Percentiles rank a stretch among this genome's conserved stretches.
phyloP scores from a whole-genome alignment of 768 basidiomycete genomes.

The Rickenella mellea region DNA sequence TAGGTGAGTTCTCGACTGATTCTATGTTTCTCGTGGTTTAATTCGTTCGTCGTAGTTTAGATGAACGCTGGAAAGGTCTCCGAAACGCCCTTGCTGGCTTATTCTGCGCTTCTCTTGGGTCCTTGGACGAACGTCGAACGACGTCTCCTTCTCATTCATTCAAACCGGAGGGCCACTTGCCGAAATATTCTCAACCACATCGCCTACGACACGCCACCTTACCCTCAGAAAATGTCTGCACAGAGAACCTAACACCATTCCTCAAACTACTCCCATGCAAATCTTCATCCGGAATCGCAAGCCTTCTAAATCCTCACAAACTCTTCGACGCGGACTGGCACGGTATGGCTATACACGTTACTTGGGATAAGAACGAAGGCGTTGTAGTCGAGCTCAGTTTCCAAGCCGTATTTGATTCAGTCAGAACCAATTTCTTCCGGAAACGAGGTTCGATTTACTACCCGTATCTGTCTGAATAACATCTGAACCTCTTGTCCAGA shows the following conservation, averaged over 20 bases:
- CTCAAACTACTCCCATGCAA: constrained; percentile 93
- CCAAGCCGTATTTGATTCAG: constrained; percentile 73
- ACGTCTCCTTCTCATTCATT: constrained; percentile 56
- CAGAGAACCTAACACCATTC: constrained; percentile 95
- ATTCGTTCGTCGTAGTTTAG: constrained; percentile 35
- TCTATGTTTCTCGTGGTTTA: constrained; percentile 4
- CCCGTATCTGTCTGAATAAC: neutral
- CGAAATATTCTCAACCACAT: constrained; percentile 36
- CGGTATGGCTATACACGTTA: constrained; percentile 72
- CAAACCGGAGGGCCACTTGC: constrained; percentile 49
- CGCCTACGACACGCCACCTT: constrained; percentile 66
- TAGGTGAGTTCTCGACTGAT: neutral
- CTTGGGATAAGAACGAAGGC: constrained; percentile 38
- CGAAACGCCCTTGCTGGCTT: constrained; percentile 87
- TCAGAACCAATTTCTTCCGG: constrained; percentile 39
- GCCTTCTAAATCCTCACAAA: constrained; percentile 73
- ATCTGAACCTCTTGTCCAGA: constrained; percentile 29
- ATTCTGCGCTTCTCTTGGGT: constrained; percentile 88
- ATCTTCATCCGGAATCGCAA: constrained; percentile 74
- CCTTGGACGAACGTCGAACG: constrained; percentile 66
- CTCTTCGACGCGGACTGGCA: constrained; percentile 92
- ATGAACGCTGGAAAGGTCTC: constrained; percentile 74
- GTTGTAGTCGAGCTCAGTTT: constrained; percentile 56
- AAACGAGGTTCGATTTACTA: constrained; percentile 41
- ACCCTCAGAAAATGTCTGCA: constrained; percentile 87